Evolutionary conservation across 2,329 filamentous ascomycete species (phyloP), one percentile per base, ranked within the genome.

Genomic region (Elsinoe perseae): DNA sequence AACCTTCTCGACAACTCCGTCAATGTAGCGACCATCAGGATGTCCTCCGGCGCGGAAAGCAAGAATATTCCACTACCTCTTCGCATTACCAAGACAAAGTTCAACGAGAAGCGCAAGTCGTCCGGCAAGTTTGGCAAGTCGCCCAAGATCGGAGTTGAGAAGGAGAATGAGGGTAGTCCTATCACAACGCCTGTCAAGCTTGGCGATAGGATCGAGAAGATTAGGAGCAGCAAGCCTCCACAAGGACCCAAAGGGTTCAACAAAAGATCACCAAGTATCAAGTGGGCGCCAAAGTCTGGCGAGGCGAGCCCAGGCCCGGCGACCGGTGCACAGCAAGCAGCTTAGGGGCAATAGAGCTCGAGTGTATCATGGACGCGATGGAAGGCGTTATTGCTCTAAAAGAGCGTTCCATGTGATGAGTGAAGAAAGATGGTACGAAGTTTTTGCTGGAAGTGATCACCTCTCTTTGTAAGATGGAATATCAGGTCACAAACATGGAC

Each of bases 151-250:
- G 52, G 52, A n/a, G 14, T 34, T 14, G 52, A 54, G n/a, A 44
- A 54, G n/a, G 52, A 54, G 21, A 54, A 42, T 14, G 38, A 54
- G 14, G 38, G n/a, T n/a, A 54, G 52, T 14, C 52, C 52, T n/a
- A 34, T 54, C 21, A 16, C 25, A n/a, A 42, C 52, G 14, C 52
- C 52, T 2, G 52, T 34, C 14, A 54, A 42, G 25, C 32, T 42
- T 18, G 30, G 18, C 6, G 52, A 34, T 23, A 34, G 34, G 52
- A 32, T 32, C 16, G 28, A 32, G 30, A 25, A 36, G 48, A 32
- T 23, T 20, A 52, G 48, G 9, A n/a, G 6, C 20, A 25, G 16
- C 48, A 52, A 52, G 30, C 28, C 20, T 1, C 18, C 48, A 34
- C 28, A 23, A 34, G 48, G 28, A 34, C 48, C 48, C 20, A 52